Conservation (phyloP, 1,139 yeast species). For the Lodderomyces jiufengensis region DNA sequence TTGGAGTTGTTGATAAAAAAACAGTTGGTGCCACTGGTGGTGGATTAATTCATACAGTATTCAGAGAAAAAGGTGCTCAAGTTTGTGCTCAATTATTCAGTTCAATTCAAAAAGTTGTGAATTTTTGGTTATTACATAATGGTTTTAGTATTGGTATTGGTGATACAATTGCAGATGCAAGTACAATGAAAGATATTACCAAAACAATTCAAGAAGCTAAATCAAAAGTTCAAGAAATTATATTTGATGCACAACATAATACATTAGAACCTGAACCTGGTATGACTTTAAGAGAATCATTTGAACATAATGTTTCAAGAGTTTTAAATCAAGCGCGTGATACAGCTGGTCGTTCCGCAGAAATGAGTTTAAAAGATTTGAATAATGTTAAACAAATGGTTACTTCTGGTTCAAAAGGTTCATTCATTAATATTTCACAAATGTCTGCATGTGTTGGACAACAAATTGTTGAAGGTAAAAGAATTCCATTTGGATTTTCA, state of each 20-base stretch:
- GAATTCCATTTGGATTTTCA: conserved; percentile 96
- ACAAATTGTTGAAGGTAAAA: conserved; percentile 98
- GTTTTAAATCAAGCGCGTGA: conserved; percentile 98
- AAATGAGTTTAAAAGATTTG: conserved; percentile 87
- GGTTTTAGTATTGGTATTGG: conserved; percentile 99
- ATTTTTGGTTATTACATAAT: conserved; percentile 92
- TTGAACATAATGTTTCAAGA: conserved; percentile 95
- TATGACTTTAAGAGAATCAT: conserved; percentile 98
- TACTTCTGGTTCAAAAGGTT: conserved; percentile 98
- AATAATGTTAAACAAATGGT: conserved; percentile 99
- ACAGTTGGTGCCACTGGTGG: conserved; percentile 99
- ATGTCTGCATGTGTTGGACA: conserved; percentile 99
- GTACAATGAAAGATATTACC: conserved; percentile 90
- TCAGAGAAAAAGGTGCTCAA: conserved; percentile 95
- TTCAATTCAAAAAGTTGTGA: conserved; percentile 90
- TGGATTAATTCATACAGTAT: conserved; percentile 93
- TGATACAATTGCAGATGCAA: conserved; percentile 98
- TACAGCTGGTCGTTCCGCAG: conserved; percentile 98
- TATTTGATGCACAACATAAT: conserved; percentile 86
- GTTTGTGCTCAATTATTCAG: conserved; percentile 90
- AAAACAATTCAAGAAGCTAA: conserved; percentile 92
- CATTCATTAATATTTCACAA: conserved; percentile 96
- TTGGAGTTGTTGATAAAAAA: conserved; percentile 96
- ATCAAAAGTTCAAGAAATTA: conserved; percentile 87
- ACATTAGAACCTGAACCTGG: conserved; percentile 94